Conservation (phyloP, 1,139 yeast species). For the Yamadazyma conglobata region DNA sequence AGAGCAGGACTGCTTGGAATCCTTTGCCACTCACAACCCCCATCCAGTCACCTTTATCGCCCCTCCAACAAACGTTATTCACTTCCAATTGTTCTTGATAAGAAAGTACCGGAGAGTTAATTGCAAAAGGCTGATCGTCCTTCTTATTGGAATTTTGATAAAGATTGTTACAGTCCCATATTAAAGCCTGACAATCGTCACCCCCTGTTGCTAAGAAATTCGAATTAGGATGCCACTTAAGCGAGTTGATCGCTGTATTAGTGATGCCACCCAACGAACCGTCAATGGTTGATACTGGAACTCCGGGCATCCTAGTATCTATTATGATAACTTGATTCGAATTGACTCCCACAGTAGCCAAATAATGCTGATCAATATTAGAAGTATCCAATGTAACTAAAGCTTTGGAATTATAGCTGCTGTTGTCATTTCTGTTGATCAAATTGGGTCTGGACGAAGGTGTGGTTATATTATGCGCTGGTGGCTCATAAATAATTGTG, state of each 20-base stretch:
- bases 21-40: conserved; percentile 80
- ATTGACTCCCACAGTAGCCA: conserved; percentile 75
- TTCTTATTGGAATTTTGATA: conserved; percentile 13
- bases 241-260: conserved; percentile 60
- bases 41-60: conserved; percentile 66
- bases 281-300: conserved; percentile 65
- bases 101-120: conserved; percentile 45
- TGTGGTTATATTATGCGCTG: conserved; percentile 10
- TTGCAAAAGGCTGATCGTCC: conserved; percentile 7
- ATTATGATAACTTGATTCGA: conserved; percentile 65
- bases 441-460: conserved; percentile 24
- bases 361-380: conserved; percentile 72
- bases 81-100: conserved; percentile 65
- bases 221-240: conserved; percentile 81
- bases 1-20: conserved; percentile 64
- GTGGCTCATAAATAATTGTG: conserved; percentile 82
- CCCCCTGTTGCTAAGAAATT: conserved; percentile 71
- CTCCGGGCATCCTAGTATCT: conserved; percentile 87
- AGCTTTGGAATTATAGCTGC: conserved; percentile 47
- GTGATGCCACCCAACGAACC: conserved; percentile 56
- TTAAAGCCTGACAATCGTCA: conserved; percentile 86
- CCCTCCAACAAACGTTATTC: conserved; percentile 75
- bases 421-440: conserved; percentile 5
- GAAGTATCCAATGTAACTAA: conserved; percentile 74
- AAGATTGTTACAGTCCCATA: conserved; percentile 67